phyloP scores from a whole-genome alignment of 495 filamentous ascomycete species.

The Penicillium desertorum region DNA sequence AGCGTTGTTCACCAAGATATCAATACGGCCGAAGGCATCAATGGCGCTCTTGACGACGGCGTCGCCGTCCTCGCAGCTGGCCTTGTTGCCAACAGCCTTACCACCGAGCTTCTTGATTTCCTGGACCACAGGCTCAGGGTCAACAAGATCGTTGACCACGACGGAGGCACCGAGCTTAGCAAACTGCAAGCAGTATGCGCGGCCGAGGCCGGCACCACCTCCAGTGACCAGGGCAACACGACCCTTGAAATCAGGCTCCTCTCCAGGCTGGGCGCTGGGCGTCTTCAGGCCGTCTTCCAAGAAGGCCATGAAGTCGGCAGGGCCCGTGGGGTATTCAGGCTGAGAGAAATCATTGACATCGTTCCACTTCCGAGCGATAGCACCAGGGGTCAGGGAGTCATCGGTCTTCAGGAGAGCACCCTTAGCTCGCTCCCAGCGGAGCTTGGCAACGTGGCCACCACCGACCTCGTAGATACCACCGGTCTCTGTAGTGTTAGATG shows the following conservation, averaged over 20 bases:
- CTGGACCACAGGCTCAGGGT: slow-evolving; percentile 88
- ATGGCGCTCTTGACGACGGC: slow-evolving; percentile 89
- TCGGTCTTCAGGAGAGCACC: slow-evolving; percentile 91
- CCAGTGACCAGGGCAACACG: slow-evolving; percentile 93
- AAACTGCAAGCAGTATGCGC: slow-evolving; percentile 88
- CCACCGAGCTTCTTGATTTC: slow-evolving; percentile 91
- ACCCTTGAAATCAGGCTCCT: slow-evolving; percentile 83
- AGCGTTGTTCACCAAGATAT: slow-evolving; percentile 95
- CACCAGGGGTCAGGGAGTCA: slow-evolving; percentile 80
- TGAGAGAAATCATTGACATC: slow-evolving; percentile 84
- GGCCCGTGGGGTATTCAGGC: slow-evolving; percentile 79
- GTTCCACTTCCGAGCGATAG: slow-evolving; percentile 85
- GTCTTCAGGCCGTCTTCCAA: slow-evolving; percentile 84
- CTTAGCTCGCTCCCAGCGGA: slow-evolving; percentile 92
- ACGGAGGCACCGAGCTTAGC: slow-evolving; percentile 85
- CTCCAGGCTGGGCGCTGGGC: slow-evolving; percentile 67
- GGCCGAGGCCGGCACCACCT: slow-evolving; percentile 83
- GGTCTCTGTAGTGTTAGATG: slow-evolving; percentile 79
- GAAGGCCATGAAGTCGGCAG: slow-evolving; percentile 83
- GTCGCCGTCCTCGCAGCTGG: slow-evolving; percentile 90
- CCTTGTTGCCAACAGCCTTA: slow-evolving; percentile 90
- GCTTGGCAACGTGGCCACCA: slow-evolving; percentile 88
- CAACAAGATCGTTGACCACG: slow-evolving; percentile 91
- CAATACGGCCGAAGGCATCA: slow-evolving; percentile 89
- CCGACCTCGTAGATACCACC: slow-evolving; percentile 93